Evolutionary conservation across 768 basidiomycete genomes (phyloP).

Genomic region (Leccinum olivaceopallidum): DNA sequence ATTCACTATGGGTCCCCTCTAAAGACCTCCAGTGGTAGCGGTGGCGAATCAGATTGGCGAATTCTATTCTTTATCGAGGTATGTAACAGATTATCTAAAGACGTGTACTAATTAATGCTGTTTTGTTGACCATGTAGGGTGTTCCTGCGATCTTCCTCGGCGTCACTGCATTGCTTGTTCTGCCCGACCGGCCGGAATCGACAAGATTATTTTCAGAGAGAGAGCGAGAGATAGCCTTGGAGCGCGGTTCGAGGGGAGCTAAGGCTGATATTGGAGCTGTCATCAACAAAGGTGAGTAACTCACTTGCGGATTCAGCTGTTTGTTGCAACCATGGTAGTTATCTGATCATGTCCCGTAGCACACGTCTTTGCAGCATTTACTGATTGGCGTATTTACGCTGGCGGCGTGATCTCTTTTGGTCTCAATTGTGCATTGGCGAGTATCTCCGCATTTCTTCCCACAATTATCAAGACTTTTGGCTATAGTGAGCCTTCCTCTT

Average conservation of each 20-base stretch:
- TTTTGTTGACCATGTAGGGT: constrained; percentile 42
- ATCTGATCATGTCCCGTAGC: constrained; percentile 36
- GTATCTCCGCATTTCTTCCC: constrained; percentile 80
- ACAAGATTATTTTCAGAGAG: constrained; percentile 53
- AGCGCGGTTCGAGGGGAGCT: constrained; percentile 64
- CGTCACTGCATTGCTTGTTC: constrained; percentile 50
- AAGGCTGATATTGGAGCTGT: constrained; percentile 65
- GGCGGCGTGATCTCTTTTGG: constrained; percentile 80
- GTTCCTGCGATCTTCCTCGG: constrained; percentile 67
- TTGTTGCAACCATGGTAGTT: neutral
- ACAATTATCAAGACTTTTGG: constrained; percentile 78
- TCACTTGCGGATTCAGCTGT: neutral
- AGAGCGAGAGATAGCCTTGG: constrained; percentile 61
- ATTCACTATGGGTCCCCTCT: constrained; percentile 44
- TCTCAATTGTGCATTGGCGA: constrained; percentile 71
- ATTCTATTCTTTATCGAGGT: constrained; percentile 74
- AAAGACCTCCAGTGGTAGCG: constrained; percentile 23
- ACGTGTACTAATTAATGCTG: constrained; percentile 32
- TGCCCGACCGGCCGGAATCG: constrained; percentile 74
- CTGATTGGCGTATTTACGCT: constrained; percentile 70
- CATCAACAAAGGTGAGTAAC: constrained; percentile 55
- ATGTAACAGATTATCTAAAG: neutral
- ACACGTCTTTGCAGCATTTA: constrained; percentile 61
- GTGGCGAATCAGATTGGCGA: constrained; percentile 34
- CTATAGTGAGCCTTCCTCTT: constrained; percentile 48